Percentiles rank a stretch among this genome's conserved stretches.
phyloP scores from a whole-genome alignment of 2,329 filamentous ascomycete species.

The Talaromyces sp. region DNA sequence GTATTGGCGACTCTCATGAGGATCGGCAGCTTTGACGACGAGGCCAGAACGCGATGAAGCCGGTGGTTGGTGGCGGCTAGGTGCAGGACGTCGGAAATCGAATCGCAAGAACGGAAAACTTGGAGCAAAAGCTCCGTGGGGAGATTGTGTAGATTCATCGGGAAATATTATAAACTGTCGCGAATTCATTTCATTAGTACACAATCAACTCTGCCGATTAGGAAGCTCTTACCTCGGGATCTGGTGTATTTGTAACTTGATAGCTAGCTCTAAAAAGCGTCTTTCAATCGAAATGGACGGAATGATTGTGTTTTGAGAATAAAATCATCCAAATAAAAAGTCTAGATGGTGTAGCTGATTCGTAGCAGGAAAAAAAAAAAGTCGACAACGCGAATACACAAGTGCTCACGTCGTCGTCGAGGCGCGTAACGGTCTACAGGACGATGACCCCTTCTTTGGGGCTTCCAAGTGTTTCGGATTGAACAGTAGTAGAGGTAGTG shows the following conservation, averaged over 20 bases:
- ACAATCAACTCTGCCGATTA: background rate
- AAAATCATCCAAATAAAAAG: background rate
- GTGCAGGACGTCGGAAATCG: conserved; percentile 50
- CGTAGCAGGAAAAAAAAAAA: background rate
- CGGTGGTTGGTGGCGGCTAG: conserved; percentile 53
- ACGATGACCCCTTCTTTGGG: conserved; percentile 30
- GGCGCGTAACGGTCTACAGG: conserved; percentile 19
- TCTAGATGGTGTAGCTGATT: background rate
- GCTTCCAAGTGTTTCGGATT: conserved; percentile 15
- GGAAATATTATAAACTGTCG: background rate
- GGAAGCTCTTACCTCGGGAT: background rate
- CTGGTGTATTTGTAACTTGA: background rate
- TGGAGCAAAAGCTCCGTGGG: conserved; percentile 57
- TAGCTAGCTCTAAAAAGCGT: background rate
- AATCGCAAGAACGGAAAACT: conserved; percentile 51
- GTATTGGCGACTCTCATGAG: conserved; percentile 50
- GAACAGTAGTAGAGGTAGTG: conserved; percentile 1
- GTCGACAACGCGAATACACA: background rate
- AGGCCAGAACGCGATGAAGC: conserved; percentile 49
- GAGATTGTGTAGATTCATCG: conserved; percentile 52
- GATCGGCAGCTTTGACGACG: conserved; percentile 52
- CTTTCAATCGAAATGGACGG: background rate
- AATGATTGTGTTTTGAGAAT: background rate
- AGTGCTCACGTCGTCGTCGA: conserved; percentile 15
- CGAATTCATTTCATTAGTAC: background rate